Evolutionary conservation across 805 yeast species (phyloP), one percentile per base, ranked within the genome.

Genomic region (Metschnikowia gelsemii): DNA sequence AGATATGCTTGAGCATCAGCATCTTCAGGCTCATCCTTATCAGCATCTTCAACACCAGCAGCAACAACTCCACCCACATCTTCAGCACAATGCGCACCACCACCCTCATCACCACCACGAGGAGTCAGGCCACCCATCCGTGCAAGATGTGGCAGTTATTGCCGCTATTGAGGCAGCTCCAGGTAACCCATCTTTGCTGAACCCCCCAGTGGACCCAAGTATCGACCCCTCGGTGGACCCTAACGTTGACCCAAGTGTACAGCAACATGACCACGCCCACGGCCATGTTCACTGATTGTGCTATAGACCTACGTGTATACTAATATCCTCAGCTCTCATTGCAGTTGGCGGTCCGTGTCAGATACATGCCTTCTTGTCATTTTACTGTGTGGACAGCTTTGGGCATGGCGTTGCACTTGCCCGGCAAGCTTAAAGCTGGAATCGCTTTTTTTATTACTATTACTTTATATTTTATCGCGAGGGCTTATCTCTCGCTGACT

Each of bases 181-280:
- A 13, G 58, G 58, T 43, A 21, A 59, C 59, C 31, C 56, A 4
- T 42, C 48, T 9, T 39, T 51, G 65, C 61, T 32, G 50, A 52
- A 52, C 47, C 55, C 64, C 2, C 63, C 59, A 8, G 72, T 68
- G 28, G 74, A 68, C 49, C 56, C 56, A 18, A 48, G 54, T 36
- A 51, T 51, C 32, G 56, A 51, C 26, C 65, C 73, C n/a, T 62
- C 63, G 36, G 67, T 69, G 42, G 75, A 69, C 47, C 72, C 73
- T 8, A 68, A 66, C 46, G 72, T 69, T 29, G 73, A 67, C 50
- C 71, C 72, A 3, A 64, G 65, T 43, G 72, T 66, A 34, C 72
- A 62, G 49, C 71, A 64, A 22, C 71, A 66, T 45, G 71, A 66
- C 53, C 68, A 66, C 43, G 57, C 68, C 17, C 68, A 62, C 50